Conservation (phyloP, 116 monocot genomes). For the Zostera marina region DNA sequence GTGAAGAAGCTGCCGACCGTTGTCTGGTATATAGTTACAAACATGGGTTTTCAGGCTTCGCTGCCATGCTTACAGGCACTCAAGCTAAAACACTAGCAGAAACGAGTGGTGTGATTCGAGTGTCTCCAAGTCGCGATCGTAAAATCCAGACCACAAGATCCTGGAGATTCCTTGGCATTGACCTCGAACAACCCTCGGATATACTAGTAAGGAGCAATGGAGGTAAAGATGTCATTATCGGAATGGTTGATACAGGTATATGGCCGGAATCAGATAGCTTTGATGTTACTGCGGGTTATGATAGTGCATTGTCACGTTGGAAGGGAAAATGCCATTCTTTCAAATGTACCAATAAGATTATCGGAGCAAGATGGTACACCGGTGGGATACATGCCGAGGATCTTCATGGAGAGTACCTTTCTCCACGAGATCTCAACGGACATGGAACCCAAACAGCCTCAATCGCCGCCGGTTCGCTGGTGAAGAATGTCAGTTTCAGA, state of each 20-base stretch:
- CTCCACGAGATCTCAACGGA: slow-evolving; percentile 25
- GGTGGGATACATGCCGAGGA: background rate
- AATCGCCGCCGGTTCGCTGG: slow-evolving; percentile 26
- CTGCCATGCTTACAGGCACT: slow-evolving; percentile 9
- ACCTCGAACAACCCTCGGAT: background rate
- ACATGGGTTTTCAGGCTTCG: slow-evolving; percentile 15
- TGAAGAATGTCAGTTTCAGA: slow-evolving; percentile 14
- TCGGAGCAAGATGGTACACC: slow-evolving; percentile 49
- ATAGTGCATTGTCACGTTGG: slow-evolving; percentile 32
- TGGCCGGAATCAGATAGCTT: slow-evolving; percentile 61
- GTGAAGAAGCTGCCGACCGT: slow-evolving; percentile 3
- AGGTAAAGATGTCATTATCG: slow-evolving; percentile 44
- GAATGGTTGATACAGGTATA: slow-evolving; percentile 44
- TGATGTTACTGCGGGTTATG: slow-evolving; percentile 13
- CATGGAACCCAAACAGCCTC: slow-evolving; percentile 58
- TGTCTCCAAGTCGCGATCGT: slow-evolving; percentile 3
- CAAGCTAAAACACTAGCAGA: slow-evolving; percentile 9
- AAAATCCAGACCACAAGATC: slow-evolving; percentile 28
- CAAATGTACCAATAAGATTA: slow-evolving; percentile 41
- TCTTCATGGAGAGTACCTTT: slow-evolving; percentile 21
- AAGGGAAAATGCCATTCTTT: slow-evolving; percentile 30
- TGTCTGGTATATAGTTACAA: slow-evolving; percentile 11
- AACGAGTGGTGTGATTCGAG: slow-evolving; percentile 5
- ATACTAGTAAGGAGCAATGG: slow-evolving; percentile 16
- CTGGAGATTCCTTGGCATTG: slow-evolving; percentile 24